phyloP scores from a whole-genome alignment of 768 basidiomycete genomes.

The Auricularia heimuer region DNA sequence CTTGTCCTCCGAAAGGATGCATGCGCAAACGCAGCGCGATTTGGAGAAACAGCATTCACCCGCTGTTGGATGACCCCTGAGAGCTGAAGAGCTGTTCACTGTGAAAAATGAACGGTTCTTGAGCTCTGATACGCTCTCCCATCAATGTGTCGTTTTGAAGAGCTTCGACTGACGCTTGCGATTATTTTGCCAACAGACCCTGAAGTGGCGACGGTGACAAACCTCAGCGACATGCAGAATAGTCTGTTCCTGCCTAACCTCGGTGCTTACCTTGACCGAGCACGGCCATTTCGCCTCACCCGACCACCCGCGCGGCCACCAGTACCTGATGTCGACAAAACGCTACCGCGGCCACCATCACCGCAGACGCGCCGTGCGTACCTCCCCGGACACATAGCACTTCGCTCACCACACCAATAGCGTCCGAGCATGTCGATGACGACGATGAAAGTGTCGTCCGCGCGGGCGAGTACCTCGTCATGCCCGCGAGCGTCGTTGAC shows the following conservation, averaged over 20 bases:
- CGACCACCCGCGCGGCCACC: neutral
- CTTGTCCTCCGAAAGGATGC: too few relatives aligned
- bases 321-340: neutral
- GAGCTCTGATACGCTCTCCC: too few relatives aligned
- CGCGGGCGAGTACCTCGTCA: constrained; percentile 1
- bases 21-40: too few relatives aligned
- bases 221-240: neutral
- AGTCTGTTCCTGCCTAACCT: neutral
- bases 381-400: neutral
- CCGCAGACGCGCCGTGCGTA: neutral
- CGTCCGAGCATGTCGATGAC: neutral
- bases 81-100: too few relatives aligned
- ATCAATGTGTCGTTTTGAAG: too few relatives aligned
- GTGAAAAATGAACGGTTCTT: too few relatives aligned
- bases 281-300: neutral
- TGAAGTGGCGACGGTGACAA: neutral
- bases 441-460: neutral
- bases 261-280: neutral
- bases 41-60: too few relatives aligned
- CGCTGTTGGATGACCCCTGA: too few relatives aligned
- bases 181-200: neutral
- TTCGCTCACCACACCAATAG: neutral
- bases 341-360: neutral
- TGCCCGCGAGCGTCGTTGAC: neutral
- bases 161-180: too few relatives aligned